Evolutionary conservation across 1,284 basidiomycete species (phyloP).

Genomic region (Cerioporus squamosus): DNA sequence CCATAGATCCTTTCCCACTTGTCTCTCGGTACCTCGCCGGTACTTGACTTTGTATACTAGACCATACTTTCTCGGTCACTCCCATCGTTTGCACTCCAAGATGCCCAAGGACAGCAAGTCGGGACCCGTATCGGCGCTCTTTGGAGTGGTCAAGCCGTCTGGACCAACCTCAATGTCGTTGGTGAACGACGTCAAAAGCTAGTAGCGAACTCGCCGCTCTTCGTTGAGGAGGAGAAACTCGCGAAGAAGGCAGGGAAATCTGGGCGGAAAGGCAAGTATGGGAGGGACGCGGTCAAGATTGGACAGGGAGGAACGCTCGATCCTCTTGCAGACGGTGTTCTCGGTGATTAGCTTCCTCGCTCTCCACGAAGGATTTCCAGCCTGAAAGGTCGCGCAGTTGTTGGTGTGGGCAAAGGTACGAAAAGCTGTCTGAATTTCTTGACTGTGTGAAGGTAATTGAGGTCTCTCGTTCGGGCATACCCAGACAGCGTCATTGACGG

Average conservation of each 20-base stretch:
- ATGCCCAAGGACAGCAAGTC: conserved; percentile 71
- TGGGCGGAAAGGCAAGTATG: conserved; percentile 42
- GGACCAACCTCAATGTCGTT: conserved; percentile 92
- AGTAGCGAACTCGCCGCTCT: conserved; percentile 79
- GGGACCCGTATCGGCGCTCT: conserved; percentile 78
- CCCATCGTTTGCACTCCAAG: not conserved
- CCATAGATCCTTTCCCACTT: not conserved
- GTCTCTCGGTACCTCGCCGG: not conserved
- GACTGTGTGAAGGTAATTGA: conserved; percentile 85
- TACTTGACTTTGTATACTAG: not conserved
- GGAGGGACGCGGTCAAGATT: conserved; percentile 66
- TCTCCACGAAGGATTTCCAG: not conserved
- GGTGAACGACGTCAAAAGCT: conserved; percentile 88
- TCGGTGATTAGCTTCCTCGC: conserved; percentile 51
- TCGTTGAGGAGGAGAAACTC: conserved; percentile 65
- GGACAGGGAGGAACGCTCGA: conserved; percentile 96
- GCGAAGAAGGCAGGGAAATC: conserved; percentile 46
- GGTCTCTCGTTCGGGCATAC: conserved; percentile 1
- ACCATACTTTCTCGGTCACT: not conserved
- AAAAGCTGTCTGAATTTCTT: conserved; percentile 88
- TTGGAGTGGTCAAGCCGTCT: conserved; percentile 86
- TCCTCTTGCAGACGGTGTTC: conserved; percentile 93
- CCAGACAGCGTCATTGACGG: conserved; percentile 7
- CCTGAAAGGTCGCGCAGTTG: conserved; percentile 54
- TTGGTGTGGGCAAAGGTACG: conserved; percentile 91